Conservation (phyloP, 805 yeast species). For the Lipomyces starkeyi region DNA sequence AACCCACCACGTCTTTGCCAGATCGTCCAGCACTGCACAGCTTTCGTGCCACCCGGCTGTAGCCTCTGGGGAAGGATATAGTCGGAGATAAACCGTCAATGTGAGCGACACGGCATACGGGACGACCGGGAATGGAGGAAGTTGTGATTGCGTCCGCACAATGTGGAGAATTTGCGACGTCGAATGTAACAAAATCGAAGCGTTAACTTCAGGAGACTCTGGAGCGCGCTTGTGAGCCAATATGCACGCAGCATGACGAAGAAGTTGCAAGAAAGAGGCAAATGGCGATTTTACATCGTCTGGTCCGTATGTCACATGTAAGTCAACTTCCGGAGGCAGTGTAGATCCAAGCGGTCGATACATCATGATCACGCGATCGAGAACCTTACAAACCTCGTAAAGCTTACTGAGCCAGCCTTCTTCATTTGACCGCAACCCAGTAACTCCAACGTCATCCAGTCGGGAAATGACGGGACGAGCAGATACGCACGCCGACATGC, state of each 20-base stretch:
- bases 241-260: conserved; percentile 44
- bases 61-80: conserved; percentile 44
- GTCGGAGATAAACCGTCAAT: conserved; percentile 46
- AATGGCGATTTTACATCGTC: conserved; percentile 41
- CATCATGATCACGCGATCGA: conserved; percentile 49
- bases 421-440: conserved; percentile 41
- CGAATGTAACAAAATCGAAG: conserved; percentile 39
- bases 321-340: conserved; percentile 42
- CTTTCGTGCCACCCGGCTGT: conserved; percentile 43
- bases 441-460: conserved; percentile 50
- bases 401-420: conserved; percentile 45
- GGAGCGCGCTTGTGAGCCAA: conserved; percentile 46
- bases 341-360: conserved; percentile 47
- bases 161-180: conserved; percentile 43
- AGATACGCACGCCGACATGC: conserved; percentile 50
- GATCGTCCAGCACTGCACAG: conserved; percentile 41
- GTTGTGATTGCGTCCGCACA: conserved; percentile 36
- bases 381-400: conserved; percentile 44
- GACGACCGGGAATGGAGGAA: conserved; percentile 46
- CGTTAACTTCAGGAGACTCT: conserved; percentile 34
- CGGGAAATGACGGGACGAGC: conserved; percentile 50
- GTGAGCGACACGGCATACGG: conserved; percentile 48
- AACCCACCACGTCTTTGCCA: conserved; percentile 47
- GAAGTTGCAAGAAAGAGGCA: conserved; percentile 42
- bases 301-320: conserved; percentile 38